Evolutionary conservation across 2,329 filamentous ascomycete genomes (phyloP), one percentile per base, ranked within the genome.

Genomic region (Exophiala bonariae): DNA sequence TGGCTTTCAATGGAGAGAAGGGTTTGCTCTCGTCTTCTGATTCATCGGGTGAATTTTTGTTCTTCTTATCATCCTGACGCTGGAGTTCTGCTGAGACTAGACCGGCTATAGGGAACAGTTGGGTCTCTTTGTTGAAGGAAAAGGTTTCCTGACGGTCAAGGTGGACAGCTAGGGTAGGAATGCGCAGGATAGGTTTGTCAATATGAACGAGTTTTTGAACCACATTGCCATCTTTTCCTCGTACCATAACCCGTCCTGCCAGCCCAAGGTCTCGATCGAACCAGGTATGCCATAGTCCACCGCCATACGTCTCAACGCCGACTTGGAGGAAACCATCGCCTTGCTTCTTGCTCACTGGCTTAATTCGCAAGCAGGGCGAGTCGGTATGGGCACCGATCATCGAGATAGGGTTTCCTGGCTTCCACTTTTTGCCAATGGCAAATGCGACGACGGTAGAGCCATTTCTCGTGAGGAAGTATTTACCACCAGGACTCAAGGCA

Each of bases 311-410:
- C 76, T 99, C 93, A 41, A 96, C 92, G 43, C 91, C 93, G 47
- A 99, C 85, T 71, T 99, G 93, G 54, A 96, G 72, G 68, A 93
- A 99, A 10, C 92, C 92, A 56, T 87, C 86, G 46, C 81, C 83
- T 62, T 81, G 80, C 73, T 92, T 93, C 72, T 92, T 96, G 64
- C 89, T 95, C 33, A 96, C 85, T 10, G 93, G 93, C 76, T 99
- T 99, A 66, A 99, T 77, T 50, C 92, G 85, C 40, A 99, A 80
- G 59, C 87, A 91, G 4, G 89, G 90, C 9, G 91, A 96, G 71
- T 99, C 93, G 49, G 93, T 97, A 71, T 99, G 92, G 31, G 93
- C 91, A 59, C 92, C 93, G 52, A 99, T 83, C 81, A 97, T 96
- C 66, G 88, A 73, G 53, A 96, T 85, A 7, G 91, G 85, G 67